Conservation (phyloP, 108 stramenopile species). For the Cyclotella sp. region DNA sequence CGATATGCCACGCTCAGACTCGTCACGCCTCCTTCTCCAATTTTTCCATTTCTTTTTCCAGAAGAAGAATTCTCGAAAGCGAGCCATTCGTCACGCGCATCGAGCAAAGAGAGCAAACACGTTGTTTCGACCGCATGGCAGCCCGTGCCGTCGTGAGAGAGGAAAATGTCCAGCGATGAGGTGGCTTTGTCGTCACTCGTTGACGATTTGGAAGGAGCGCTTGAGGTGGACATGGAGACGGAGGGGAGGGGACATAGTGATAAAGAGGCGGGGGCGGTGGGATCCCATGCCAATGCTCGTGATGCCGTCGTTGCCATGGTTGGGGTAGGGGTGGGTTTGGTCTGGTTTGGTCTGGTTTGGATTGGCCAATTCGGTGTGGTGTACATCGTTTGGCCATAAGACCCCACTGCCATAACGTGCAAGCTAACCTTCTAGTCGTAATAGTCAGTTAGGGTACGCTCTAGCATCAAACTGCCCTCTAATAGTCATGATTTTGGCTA, state of each 20-base stretch:
- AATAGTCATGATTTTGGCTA: too few relatives aligned
- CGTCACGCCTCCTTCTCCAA: neutral
- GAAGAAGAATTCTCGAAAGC: slow-evolving; percentile 4
- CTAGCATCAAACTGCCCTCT: too few relatives aligned
- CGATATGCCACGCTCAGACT: slow-evolving; percentile 58
- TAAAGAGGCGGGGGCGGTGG: slow-evolving; percentile 37
- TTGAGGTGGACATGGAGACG: neutral
- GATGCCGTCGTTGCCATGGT: neutral
- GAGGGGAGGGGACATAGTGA: slow-evolving; percentile 29
- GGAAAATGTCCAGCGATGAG: slow-evolving; percentile 34
- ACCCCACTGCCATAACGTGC: too few relatives aligned
- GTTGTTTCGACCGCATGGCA: slow-evolving; percentile 65
- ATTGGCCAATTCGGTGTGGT: too few relatives aligned
- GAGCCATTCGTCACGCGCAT: slow-evolving; percentile 61
- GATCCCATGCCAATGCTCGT: slow-evolving; percentile 51
- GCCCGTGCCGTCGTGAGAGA: slow-evolving; percentile 69
- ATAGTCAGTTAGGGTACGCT: too few relatives aligned
- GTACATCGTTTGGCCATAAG: too few relatives aligned
- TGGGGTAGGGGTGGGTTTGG: too few relatives aligned
- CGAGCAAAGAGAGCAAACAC: slow-evolving; percentile 65
- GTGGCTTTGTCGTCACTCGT: neutral
- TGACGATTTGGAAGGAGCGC: neutral
- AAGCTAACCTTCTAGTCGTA: too few relatives aligned
- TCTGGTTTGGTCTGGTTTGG: too few relatives aligned
- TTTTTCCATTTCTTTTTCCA: neutral